Evolutionary conservation across 306 rosid genomes (phyloP).

Genomic region (Prosopis cineraria): DNA sequence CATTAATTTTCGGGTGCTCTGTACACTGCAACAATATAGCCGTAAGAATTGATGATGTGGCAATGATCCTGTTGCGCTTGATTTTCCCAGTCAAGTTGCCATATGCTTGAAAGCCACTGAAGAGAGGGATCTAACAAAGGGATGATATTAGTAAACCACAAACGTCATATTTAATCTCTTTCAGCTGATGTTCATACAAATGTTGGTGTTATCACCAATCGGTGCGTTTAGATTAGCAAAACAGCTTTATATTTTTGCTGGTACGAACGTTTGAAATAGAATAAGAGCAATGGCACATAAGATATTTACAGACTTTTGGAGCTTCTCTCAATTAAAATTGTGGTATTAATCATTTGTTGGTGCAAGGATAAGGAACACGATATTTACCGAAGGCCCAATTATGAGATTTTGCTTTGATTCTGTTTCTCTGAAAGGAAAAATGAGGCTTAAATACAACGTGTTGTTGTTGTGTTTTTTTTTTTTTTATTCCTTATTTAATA

Average conservation of each 20-base stretch:
- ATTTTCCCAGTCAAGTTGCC: constrained; percentile 23
- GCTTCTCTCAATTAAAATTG: not conserved
- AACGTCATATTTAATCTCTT: not conserved
- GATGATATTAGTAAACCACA: not conserved
- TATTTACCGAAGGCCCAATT: no score
- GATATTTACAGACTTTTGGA: not conserved
- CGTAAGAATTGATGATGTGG: not conserved
- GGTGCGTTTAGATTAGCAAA: not conserved
- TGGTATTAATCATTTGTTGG: not conserved
- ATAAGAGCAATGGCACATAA: not conserved
- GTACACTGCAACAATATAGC: not conserved
- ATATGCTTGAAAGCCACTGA: not conserved
- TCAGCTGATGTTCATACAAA: not conserved
- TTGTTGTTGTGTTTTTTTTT: no score
- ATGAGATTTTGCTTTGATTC: not conserved
- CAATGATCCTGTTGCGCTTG: constrained; percentile 18
- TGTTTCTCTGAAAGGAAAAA: not conserved
- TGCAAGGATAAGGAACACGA: not conserved
- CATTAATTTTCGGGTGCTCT: constrained; percentile 22
- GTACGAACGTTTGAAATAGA: not conserved
- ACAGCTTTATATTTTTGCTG: not conserved
- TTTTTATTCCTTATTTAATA: no score
- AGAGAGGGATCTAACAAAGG: constrained; percentile 11
- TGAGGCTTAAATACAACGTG: not conserved
- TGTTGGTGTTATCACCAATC: not conserved